phyloP scores from a whole-genome alignment of 257 asterid species.

The Oldenlandia corymbosa region DNA sequence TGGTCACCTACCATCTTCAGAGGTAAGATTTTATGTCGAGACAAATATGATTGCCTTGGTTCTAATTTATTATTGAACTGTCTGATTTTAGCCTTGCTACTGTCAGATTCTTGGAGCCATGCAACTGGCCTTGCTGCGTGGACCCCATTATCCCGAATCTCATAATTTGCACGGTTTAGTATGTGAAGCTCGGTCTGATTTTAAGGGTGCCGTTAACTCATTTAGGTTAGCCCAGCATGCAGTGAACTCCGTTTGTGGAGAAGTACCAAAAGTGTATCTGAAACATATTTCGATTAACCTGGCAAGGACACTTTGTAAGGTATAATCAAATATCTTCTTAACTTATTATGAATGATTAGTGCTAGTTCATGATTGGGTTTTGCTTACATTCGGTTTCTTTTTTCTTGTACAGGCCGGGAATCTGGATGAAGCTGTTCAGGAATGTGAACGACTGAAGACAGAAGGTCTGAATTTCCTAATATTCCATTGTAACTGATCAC shows the following conservation, averaged over 20 bases:
- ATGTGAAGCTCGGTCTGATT: constrained; percentile 80
- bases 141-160: constrained; percentile 82
- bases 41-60: constrained; percentile 2
- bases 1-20: constrained; percentile 58
- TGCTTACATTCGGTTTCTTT: constrained; percentile 15
- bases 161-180: constrained; percentile 91
- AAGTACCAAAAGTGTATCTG: constrained; percentile 41
- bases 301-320: constrained; percentile 86
- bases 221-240: constrained; percentile 76
- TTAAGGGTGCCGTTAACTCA: constrained; percentile 66
- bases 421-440: constrained; percentile 58
- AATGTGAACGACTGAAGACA: constrained; percentile 62
- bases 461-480: constrained; percentile 56
- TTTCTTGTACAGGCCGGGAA: constrained; percentile 66
- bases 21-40: constrained; percentile 37
- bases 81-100: background rate
- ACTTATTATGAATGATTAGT: background rate
- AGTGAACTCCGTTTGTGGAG: constrained; percentile 37
- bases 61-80: background rate
- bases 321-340: constrained; percentile 16
- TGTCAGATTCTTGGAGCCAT: constrained; percentile 83
- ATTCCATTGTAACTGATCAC: too few relatives aligned
- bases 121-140: constrained; percentile 78
- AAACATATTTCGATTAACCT: constrained; percentile 63
- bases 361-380: background rate